A percentile compares a stretch with the other conserved stretches of the same genome.
Conservation (phyloP, 305 asterid species). For the Plantago rigida region DNA sequence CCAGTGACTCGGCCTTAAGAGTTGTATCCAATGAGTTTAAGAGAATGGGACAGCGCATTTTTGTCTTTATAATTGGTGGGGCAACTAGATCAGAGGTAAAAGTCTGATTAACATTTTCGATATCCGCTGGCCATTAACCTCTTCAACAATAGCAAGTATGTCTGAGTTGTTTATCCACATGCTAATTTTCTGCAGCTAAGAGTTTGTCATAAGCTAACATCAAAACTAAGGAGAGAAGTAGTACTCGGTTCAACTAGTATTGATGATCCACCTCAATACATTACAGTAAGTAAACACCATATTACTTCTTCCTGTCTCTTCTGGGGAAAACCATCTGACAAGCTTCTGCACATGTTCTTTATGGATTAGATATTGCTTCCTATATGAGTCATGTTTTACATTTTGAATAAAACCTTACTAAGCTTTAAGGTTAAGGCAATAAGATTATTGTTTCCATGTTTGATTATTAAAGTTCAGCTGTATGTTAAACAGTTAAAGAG, state of each 20-base stretch:
- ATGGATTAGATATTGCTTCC: background rate
- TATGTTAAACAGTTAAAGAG: too few relatives aligned
- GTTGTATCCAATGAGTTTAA: conserved; percentile 44
- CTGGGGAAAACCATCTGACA: background rate
- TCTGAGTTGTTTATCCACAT: conserved; percentile 11
- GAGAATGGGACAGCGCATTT: conserved; percentile 88
- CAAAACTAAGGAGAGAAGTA: conserved; percentile 82
- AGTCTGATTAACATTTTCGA: conserved; percentile 12
- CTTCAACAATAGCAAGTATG: background rate
- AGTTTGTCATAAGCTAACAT: conserved; percentile 88
- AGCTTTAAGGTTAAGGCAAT: background rate
- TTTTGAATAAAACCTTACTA: background rate
- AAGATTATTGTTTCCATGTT: background rate
- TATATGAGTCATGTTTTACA: background rate
- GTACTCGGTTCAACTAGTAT: conserved; percentile 84
- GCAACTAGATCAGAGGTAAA: conserved; percentile 96
- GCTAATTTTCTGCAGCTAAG: conserved; percentile 47
- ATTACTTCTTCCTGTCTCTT: conserved; percentile 5
- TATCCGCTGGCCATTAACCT: background rate
- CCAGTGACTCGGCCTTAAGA: conserved; percentile 68
- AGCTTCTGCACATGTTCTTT: background rate
- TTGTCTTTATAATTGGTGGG: conserved; percentile 81
- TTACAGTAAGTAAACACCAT: conserved; percentile 45
- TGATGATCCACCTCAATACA: conserved; percentile 84
- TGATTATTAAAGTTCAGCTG: background rate